A percentile compares a stretch with the other conserved stretches of the same genome.
Evolutionary conservation across 257 asterid genomes (phyloP).

Genomic region (Dorcoceras hygrometricum): DNA sequence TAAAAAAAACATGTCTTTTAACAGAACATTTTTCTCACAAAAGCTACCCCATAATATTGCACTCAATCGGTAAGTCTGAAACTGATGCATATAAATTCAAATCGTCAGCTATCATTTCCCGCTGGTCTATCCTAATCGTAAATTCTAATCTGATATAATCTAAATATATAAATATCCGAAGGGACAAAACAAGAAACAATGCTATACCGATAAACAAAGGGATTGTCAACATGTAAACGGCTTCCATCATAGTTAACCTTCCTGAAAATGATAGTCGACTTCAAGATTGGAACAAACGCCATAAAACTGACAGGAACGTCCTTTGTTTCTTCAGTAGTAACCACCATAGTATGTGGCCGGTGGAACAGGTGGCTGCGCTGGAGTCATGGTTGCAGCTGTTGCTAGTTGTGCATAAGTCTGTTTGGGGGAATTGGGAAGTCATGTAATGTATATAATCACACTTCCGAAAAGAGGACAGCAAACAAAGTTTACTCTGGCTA

Average conservation of each 20-base stretch:
- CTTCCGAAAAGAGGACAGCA: neutral
- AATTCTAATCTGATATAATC: no score
- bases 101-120: neutral
- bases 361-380: conserved; percentile 57
- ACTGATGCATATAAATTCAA: neutral
- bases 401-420: conserved; percentile 71
- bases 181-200: no score
- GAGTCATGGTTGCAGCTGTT: conserved; percentile 47
- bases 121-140: neutral
- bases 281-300: conserved; percentile 33
- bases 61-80: neutral
- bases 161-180: no score
- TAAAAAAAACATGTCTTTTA: conserved; percentile 27
- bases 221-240: neutral
- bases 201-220: neutral
- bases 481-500: neutral
- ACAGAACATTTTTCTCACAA: conserved; percentile 1
- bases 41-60: no score
- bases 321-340: conserved; percentile 52
- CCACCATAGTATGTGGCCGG: conserved; percentile 56
- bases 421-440: conserved; percentile 33
- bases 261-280: conserved; percentile 14
- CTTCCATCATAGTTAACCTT: neutral
- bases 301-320: conserved; percentile 29
- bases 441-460: neutral